Conservation (phyloP, 2,329 filamentous ascomycete species). For the Geosmithia putterillii region DNA sequence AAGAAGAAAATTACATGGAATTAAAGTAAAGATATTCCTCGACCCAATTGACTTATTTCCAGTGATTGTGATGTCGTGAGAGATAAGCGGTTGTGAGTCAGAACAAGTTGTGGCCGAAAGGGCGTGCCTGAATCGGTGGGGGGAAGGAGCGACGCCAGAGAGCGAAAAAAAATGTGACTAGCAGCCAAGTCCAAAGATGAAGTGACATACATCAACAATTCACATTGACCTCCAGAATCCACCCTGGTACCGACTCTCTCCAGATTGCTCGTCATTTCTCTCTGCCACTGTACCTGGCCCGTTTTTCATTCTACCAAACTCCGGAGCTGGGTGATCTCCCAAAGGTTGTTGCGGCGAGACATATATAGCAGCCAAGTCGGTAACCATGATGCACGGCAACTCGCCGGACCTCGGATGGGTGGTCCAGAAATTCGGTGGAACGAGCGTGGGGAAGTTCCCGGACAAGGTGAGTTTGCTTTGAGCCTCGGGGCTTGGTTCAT, state of each 20-base stretch:
- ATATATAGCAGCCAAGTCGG: neutral
- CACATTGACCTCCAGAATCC: too few species aligned
- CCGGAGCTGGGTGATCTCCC: too few species aligned
- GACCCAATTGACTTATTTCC: neutral
- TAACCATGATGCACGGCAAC: conserved; percentile 16
- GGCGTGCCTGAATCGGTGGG: neutral
- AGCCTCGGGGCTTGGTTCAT: neutral
- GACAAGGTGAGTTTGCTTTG: conserved; percentile 38
- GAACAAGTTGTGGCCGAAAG: neutral
- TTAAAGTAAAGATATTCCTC: neutral
- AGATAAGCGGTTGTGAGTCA: neutral
- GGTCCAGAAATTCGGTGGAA: conserved; percentile 92
- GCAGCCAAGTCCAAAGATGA: too few species aligned
- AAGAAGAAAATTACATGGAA: neutral
- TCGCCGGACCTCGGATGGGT: conserved; percentile 51
- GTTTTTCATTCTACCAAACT: too few species aligned
- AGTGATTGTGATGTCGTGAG: neutral
- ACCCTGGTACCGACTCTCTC: too few species aligned
- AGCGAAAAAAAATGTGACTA: neutral
- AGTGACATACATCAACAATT: too few species aligned
- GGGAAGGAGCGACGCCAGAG: neutral
- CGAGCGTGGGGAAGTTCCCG: conserved; percentile 89
- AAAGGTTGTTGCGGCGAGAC: neutral
- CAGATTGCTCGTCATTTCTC: too few species aligned
- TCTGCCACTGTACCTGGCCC: too few species aligned